Evolutionary conservation across 176 grass and related monocot species (phyloP).

Genomic region (Poa annua): DNA sequence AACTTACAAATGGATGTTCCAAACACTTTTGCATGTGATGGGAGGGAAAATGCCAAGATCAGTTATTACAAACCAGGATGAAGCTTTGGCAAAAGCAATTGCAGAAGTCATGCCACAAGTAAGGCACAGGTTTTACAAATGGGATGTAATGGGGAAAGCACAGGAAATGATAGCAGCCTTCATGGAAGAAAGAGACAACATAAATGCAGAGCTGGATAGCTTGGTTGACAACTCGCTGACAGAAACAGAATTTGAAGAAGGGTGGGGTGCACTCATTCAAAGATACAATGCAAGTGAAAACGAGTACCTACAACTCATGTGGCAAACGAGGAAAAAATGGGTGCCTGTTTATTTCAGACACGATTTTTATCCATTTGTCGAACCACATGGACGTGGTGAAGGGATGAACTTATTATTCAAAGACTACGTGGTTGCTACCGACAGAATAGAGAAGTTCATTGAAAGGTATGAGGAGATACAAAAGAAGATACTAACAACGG

Average conservation of each 20-base stretch:
- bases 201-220: constrained; percentile 15
- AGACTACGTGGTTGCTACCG: neutral
- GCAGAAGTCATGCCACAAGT: constrained; percentile 25
- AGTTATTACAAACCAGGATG: constrained; percentile 41
- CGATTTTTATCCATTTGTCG: constrained; percentile 31
- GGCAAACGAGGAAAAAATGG: constrained; percentile 40
- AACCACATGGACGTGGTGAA: constrained; percentile 24
- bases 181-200: neutral
- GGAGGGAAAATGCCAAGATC: constrained; percentile 28
- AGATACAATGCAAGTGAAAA: constrained; percentile 37
- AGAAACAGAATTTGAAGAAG: constrained; percentile 34
- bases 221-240: constrained; percentile 22
- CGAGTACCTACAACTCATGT: constrained; percentile 23
- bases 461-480: constrained; percentile 30
- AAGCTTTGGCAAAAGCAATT: constrained; percentile 38
- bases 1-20: constrained; percentile 42
- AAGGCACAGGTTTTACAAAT: constrained; percentile 28
- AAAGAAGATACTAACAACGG: constrained; percentile 13
- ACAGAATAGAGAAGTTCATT: constrained; percentile 34
- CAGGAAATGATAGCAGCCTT: constrained; percentile 17
- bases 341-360: constrained; percentile 32
- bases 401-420: constrained; percentile 37
- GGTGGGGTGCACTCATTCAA: constrained; percentile 28
- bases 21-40: constrained; percentile 43
- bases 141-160: constrained; percentile 37